phyloP scores from a whole-genome alignment of 495 filamentous ascomycete species.

The Podospora appendiculata region DNA sequence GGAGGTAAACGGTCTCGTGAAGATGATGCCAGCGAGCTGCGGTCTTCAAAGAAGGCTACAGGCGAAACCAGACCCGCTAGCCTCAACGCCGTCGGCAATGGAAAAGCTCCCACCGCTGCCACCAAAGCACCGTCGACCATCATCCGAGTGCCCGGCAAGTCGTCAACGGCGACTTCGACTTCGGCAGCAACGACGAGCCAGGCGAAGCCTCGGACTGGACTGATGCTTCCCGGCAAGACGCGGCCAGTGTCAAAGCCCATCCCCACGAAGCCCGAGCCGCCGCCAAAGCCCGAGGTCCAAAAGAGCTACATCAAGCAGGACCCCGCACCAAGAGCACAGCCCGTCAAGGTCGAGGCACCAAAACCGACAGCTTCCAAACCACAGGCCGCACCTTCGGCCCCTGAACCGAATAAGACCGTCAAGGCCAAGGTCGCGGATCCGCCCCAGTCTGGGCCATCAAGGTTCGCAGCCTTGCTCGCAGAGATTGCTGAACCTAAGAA shows the following conservation, averaged over 20 bases:
- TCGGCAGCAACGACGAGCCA: constrained; percentile 6
- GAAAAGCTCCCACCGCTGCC: constrained; percentile 3
- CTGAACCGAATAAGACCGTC: constrained; percentile 5
- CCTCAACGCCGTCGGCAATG: not conserved
- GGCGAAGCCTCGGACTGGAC: constrained; percentile 12
- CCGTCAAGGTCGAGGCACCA: constrained; percentile 7
- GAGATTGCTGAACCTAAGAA: constrained; percentile 57
- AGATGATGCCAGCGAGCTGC: constrained; percentile 29
- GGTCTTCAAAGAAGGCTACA: constrained; percentile 32
- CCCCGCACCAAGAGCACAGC: not conserved
- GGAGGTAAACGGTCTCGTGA: constrained; percentile 26
- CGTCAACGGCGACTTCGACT: constrained; percentile 16
- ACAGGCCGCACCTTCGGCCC: constrained; percentile 1
- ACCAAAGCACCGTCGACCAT: constrained; percentile 7
- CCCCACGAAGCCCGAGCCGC: constrained; percentile 17
- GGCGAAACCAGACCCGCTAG: constrained; percentile 12
- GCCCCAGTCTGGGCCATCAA: constrained; percentile 19
- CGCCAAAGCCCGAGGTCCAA: constrained; percentile 4
- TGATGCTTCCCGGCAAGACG: constrained; percentile 29
- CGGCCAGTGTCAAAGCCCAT: constrained; percentile 21
- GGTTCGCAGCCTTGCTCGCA: constrained; percentile 46
- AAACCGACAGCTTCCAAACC: constrained; percentile 4
- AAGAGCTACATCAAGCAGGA: constrained; percentile 3
- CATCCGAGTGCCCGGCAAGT: constrained; percentile 25
- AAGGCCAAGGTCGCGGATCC: constrained; percentile 14